Evolutionary conservation across 2,329 filamentous ascomycete species (phyloP).

Genomic region (Hypoxylon sp.): DNA sequence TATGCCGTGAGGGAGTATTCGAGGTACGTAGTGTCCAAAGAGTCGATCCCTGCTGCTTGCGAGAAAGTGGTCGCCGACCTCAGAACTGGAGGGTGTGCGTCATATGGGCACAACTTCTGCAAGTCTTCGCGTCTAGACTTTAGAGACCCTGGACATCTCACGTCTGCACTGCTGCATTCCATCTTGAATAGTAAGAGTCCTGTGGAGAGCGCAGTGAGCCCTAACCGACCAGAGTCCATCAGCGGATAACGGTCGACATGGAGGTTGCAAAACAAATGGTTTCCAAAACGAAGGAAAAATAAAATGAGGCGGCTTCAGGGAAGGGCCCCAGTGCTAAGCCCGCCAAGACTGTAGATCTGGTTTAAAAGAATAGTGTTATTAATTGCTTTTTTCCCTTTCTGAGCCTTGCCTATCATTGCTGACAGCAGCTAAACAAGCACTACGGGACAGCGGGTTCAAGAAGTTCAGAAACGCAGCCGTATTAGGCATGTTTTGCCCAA

Average conservation of each 20-base stretch:
- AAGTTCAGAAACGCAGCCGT: constrained; percentile 22
- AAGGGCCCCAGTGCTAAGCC: constrained; percentile 36
- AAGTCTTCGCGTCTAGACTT: constrained; percentile 48
- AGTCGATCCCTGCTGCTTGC: constrained; percentile 47
- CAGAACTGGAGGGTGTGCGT: constrained; percentile 45
- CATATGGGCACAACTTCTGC: constrained; percentile 47
- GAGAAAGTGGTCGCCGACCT: constrained; percentile 46
- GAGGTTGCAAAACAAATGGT: constrained; percentile 19
- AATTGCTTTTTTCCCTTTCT: constrained; percentile 31
- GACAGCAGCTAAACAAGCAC: constrained; percentile 24
- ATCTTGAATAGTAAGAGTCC: constrained; percentile 38
- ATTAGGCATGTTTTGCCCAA: constrained; percentile 10
- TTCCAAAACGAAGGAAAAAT: constrained; percentile 9
- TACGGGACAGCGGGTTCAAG: constrained; percentile 25
- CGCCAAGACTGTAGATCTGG: constrained; percentile 40
- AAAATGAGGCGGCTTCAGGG: constrained; percentile 31
- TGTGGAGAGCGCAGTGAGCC: constrained; percentile 30
- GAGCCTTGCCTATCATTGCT: constrained; percentile 34
- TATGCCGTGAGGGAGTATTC: constrained; percentile 42
- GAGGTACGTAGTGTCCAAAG: constrained; percentile 42
- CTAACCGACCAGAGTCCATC: constrained; percentile 22
- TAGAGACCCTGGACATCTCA: constrained; percentile 41
- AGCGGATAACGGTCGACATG: constrained; percentile 26
- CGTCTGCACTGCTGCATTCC: constrained; percentile 37
- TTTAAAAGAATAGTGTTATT: constrained; percentile 35